Base-by-base conservation (phyloP, 2,329 filamentous ascomycete species). In the Graphilbum fragrans region DNA sequence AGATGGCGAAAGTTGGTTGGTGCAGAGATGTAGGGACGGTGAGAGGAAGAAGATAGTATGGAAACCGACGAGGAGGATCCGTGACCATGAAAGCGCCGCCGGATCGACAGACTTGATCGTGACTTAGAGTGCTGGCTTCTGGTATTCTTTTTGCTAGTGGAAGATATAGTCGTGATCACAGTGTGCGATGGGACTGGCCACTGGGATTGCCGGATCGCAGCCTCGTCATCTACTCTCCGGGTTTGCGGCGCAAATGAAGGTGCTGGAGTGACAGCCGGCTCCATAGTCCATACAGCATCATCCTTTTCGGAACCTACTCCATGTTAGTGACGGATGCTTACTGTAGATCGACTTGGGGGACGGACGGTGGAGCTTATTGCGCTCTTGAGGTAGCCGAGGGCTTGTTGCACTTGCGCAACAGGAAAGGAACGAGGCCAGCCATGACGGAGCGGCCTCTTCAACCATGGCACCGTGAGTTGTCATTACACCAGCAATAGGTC, bases 1-100 rank as follows among this genome's bases (percentile, higher is more conserved):
- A 80, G 50, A 58, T 80, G 76, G 37, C 69, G 70, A 51, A 80
- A 80, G 54, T 80, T 64, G 37, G 67, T 67, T 4, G 76, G 76
- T 18, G 63, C 63, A 34, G 74, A 77, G 51, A 80, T 80, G 45
- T 63, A 62, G 54, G 69, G 69, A 56, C 70, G 63, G 57, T 67
- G 71, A 52, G 66, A 58, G 38, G 63, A 58, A 38, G 61, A 58
- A 4, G 44, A 38, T 27, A 41, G 35, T 3, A 48, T 42, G 14
- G 39, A 11, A 9, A 45, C 44, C n/a, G 19, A 18, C 52, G 67
- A 59, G 35, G 63, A 58, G 40, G 62, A 58, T 16, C 41, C 41
- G 45, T 64, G 60, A 45, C 67, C 62, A 50, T 63, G 59, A 50
- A 69, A 58, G 41, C 63, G 60, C 52, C 60, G 69, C 56, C 62